Evolutionary conservation across 2,329 filamentous ascomycete species (phyloP), one percentile per base, ranked within the genome.

Genomic region (Thelonectria rubi): DNA sequence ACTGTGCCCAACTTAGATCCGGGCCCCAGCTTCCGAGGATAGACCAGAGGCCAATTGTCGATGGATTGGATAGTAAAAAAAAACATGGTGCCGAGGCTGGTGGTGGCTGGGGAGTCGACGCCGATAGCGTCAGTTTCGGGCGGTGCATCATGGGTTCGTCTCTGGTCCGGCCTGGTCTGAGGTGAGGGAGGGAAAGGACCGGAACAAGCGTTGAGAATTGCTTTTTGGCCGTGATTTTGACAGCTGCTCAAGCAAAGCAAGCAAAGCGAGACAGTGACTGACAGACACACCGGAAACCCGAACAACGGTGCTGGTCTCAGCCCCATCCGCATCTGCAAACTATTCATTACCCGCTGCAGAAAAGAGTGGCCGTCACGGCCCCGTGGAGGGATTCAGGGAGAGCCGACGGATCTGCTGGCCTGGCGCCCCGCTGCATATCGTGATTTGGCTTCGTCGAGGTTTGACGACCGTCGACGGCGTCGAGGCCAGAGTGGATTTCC

Each of bases 341-440:
- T 69, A 66, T 69, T 68, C 68, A 68, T 56, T 37, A 64, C 63
- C 64, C 49, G 53, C 59, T 67, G 64, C 58, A 62, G 48, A 30
- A 61, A 57, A 63, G 62, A 66, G 63, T 69, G 69, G 66, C 62
- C 53, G 63, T 62, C 58, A 61, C 18, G 15, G 15, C 20, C 42
- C 26, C 32, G 18, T 43, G 49, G 32, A 59, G n/a, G 18, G 37
- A 17, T n/a, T 24, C 26, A 40, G 39, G 39, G 54, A 46, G 56
- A 47, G 48, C 60, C 26, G 46, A 69, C 65, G 66, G 68, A 72
- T 72, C 69, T 69, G 63, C 52, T 72, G 63, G 63, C 62, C 59
- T 54, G 55, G 48, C 61, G 68, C 65, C 69, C 69, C 68, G 68
- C 69, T 65, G 47, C 55, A 58, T 60, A 68, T 71, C 65, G 62